Base-by-base conservation (phyloP, 768 basidiomycete species). In the Lactarius deliciosus region DNA sequence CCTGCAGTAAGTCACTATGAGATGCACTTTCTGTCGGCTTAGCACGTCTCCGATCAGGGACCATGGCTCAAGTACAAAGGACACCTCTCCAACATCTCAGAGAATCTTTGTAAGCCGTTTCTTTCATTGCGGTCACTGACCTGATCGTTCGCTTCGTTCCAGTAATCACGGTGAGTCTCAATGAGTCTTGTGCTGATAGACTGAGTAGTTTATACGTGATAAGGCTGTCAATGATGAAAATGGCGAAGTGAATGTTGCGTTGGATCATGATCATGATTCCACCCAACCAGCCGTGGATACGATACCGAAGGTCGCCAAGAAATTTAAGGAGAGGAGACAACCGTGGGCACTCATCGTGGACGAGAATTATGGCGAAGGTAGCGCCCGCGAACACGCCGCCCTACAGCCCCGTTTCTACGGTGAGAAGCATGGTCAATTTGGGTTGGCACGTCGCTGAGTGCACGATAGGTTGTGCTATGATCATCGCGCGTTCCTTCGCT, bases 21-120 rank as follows among this genome's bases (percentile, higher is more conserved):
- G 13, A 11, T 53, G 61, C 30, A 63, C 22, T 25, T 18, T 20
- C 60, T 18, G 15, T 18, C 13, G 16, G 40, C 43, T 66, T n/a
- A 50, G 32, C 18, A 22, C 36, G 58, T 5, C 58, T 30, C 25
- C 40, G 50, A 30, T 56, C 73, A 92, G 91, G 97, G 97, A 2
- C 93, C 95, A 40, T 99, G 97, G 97, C 79, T 99, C 70, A 98
- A 98, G 80, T 99, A 96, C 81, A 98, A 98, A 76, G 97, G 93
- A 0, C 96, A 98, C 79, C 80, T 98, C 47, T 90, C 90, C 38
- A 98, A 98, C 75, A 97, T 98, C 67, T 94, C 96, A 4, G 94
- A 98, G 78, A 98, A 98, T 76, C 85, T 96, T 11, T 78, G 94
- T 94, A 74, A 73, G 91, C 84, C 57, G 57, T 61, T 40, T 38